Base-by-base conservation (phyloP, 139 green algal genomes). In the Edaphochlamys debaryana region DNA sequence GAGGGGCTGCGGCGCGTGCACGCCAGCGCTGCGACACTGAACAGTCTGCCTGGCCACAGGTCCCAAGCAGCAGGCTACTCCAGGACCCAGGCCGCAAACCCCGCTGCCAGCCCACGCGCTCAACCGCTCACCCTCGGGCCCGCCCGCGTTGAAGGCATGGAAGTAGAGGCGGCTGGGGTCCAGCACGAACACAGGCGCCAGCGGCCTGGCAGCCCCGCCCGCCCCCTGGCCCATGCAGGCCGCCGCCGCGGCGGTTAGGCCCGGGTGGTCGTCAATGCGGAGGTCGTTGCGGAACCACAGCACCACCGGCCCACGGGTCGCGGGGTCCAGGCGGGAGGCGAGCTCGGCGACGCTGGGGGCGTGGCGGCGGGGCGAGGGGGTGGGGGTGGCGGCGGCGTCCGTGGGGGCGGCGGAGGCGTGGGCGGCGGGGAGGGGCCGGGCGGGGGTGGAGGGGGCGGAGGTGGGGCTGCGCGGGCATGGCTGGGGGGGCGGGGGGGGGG, bases 231-330 rank as follows among this genome's bases (percentile, higher is more conserved):
- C 17, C 17, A 27, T 23, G 34, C 27, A 32, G 5, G 73, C 73
- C 37, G 17, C 60, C 2, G 71, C 84, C 6, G 91, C 91, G 2
- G 69, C 56, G 23, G 87, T 42, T 25, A 97, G 76, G 23, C 94
- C 94, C 3, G 93, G 91, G 80, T 97, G 94, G 69, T 97, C 94
- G 60, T 98, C 94, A 0, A 95, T 36, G 0, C 94, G 88, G 32
- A 97, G 82, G 84, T 97, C 94, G n/a, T 90, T 82, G 80, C 95
- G 97, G 64, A 94, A 94, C 94, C 91, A 96, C 6, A 97, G n/a
- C 67, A 96, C 48, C 50, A 82, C 56, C 23, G 73, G 56, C 29
- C 32, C 78, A 20, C 13, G n/a, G 19, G 38, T 9, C 11, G 42
- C 30, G 36, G 17, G 22, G 34, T 23, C 20, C 34, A 70, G 40